A percentile compares a stretch with the other conserved stretches of the same genome.
These are phyloP conservation scores for Zoysia matrella DNA, from an alignment of 202 grass and related monocot species.

Conservation along the genomic window DNA sequence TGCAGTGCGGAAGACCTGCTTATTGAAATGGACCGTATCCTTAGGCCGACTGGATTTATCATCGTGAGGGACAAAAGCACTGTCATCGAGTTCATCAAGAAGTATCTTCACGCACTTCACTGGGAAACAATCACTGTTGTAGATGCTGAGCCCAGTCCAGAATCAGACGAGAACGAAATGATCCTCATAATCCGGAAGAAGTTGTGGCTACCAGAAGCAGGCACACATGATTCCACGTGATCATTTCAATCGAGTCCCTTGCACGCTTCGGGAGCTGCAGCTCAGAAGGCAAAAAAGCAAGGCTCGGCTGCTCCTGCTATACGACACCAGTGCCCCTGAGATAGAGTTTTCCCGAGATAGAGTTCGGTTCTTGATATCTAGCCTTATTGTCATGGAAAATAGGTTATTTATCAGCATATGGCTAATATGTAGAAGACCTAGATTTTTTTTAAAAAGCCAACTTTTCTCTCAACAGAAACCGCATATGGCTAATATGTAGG, in stretches of 20 bases:
- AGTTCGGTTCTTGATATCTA: conserved; percentile 29
- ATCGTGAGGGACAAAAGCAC: conserved; percentile 77
- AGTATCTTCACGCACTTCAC: conserved; percentile 71
- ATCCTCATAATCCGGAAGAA: conserved; percentile 83
- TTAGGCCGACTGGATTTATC: conserved; percentile 82
- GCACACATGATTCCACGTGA: conserved; percentile 56
- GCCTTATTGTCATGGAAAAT: conserved; percentile 46
- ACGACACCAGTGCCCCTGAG: conserved; percentile 15
- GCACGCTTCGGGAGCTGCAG: conserved; percentile 37
- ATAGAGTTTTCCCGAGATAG: conserved; percentile 7
- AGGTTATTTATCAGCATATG: conserved; percentile 51
- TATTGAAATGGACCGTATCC: conserved; percentile 91
- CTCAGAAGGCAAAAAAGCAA: conserved; percentile 41
- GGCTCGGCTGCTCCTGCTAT: conserved; percentile 49
- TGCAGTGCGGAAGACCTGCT: conserved; percentile 96
- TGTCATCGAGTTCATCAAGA: conserved; percentile 77
- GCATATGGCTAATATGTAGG: no score
- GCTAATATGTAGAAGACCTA: conserved; percentile 45
- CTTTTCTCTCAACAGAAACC: conserved; percentile 43
- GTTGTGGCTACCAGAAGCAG: conserved; percentile 62
- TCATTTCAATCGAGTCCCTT: conserved; percentile 26
- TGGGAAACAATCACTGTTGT: conserved; percentile 76
- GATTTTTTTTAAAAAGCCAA: not conserved
- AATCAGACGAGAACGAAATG: conserved; percentile 81
- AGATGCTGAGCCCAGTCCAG: conserved; percentile 66